Evolutionary conservation across 1,139 yeast species (phyloP).

Genomic region (Yamadazyma triangularis): DNA sequence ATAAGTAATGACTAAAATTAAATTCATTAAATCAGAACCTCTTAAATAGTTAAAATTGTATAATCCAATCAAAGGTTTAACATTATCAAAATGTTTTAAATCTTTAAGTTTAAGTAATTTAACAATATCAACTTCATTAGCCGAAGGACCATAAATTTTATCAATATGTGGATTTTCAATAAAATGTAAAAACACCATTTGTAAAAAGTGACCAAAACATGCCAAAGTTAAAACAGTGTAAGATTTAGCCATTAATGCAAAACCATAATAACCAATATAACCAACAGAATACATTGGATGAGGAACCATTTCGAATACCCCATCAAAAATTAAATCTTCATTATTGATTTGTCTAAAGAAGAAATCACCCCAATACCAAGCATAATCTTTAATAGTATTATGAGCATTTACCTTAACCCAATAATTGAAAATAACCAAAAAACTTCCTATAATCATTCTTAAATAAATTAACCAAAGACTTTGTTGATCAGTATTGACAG

Average conservation of each 20-base stretch:
- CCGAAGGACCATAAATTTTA: constrained; percentile 60
- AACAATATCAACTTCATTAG: constrained; percentile 32
- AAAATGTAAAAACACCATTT: constrained; percentile 69
- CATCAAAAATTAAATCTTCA: constrained; percentile 78
- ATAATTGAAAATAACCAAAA: constrained; percentile 63
- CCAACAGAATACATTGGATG: constrained; percentile 95
- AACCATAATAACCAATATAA: constrained; percentile 83
- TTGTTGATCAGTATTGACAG: constrained; percentile 25
- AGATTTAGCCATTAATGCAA: constrained; percentile 73
- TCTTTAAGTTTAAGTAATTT: constrained; percentile 39
- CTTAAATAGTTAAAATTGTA: constrained; percentile 65
- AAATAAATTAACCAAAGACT: constrained; percentile 30
- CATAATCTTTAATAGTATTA: constrained; percentile 83
- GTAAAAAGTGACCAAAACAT: constrained; percentile 71
- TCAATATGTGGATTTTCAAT: constrained; percentile 90
- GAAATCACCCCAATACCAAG: constrained; percentile 97
- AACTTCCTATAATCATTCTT: constrained; percentile 39
- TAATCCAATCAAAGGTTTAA: constrained; percentile 60
- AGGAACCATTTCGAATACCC: constrained; percentile 88
- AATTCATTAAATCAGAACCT: constrained; percentile 58
- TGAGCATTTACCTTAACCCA: constrained; percentile 92
- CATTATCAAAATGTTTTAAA: constrained; percentile 41
- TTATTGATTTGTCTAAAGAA: constrained; percentile 75
- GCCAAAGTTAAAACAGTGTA: constrained; percentile 71
- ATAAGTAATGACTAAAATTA: constrained; percentile 43